Evolutionary conservation across 495 filamentous ascomycete genomes (phyloP).

Genomic region (Evernia prunastri): DNA sequence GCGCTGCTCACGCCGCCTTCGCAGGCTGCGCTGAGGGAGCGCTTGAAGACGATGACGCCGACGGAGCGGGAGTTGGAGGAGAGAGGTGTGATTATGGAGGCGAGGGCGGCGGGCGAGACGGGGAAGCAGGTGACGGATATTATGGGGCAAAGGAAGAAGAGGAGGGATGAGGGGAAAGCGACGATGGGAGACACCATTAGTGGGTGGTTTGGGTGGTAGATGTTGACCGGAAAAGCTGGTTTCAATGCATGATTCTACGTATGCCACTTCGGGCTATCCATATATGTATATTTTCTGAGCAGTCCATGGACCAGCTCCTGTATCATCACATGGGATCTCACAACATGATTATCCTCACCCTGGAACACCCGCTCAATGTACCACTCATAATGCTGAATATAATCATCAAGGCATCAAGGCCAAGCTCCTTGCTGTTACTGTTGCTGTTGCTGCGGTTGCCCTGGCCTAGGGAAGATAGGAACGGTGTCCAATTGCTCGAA

Average conservation of each 20-base stretch:
- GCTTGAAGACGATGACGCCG: conserved; percentile 52
- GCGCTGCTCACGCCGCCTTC: conserved; percentile 32
- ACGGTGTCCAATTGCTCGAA: conserved; percentile 73
- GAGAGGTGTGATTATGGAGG: conserved; percentile 53
- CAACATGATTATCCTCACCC: not conserved
- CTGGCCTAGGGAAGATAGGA: conserved; percentile 80
- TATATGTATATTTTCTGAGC: not conserved
- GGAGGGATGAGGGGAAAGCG: conserved; percentile 53
- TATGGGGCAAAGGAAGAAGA: conserved; percentile 48
- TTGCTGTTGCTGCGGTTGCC: conserved; percentile 35
- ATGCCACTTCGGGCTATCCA: not conserved
- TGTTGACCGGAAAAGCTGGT: too few relatives aligned
- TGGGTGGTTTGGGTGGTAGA: conserved; percentile 42
- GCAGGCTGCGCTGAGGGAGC: conserved; percentile 42
- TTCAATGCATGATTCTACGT: not conserved
- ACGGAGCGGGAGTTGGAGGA: conserved; percentile 62
- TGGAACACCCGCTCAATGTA: conserved; percentile 19
- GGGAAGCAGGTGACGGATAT: conserved; percentile 46
- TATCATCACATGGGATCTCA: conserved; percentile 6
- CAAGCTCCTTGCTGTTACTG: conserved; percentile 26
- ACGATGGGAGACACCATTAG: conserved; percentile 46
- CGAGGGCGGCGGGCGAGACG: conserved; percentile 50
- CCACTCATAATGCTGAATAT: not conserved
- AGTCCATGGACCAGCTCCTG: not conserved
- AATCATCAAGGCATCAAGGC: conserved; percentile 16